Evolutionary conservation across 768 basidiomycete genomes (phyloP).

Genomic region (Collybia nuda): DNA sequence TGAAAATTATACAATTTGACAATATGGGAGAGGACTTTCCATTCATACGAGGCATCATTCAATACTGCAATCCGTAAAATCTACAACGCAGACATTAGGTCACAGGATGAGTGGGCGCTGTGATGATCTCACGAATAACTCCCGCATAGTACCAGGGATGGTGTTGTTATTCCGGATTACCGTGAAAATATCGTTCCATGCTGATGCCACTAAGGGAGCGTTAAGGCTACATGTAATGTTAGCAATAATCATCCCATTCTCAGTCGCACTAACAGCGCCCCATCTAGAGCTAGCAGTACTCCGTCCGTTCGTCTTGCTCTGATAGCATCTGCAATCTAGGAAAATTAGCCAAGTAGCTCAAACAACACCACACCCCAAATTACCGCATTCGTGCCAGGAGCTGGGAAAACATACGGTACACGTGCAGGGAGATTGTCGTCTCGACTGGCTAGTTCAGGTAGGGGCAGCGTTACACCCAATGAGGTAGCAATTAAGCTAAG

Average conservation of each 20-base stretch:
- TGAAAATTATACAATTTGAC: not conserved
- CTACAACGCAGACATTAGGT: conserved; percentile 7
- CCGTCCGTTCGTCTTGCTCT: conserved; percentile 31
- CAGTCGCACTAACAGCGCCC: conserved; percentile 28
- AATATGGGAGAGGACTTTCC: conserved; percentile 11
- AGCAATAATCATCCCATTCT: not conserved
- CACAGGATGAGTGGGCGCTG: not conserved
- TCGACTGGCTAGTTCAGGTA: conserved; percentile 15
- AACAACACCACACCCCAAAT: not conserved
- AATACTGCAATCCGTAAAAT: conserved; percentile 27
- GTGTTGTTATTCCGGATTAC: conserved; percentile 28
- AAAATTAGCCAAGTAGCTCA: not conserved
- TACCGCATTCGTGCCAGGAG: conserved; percentile 30
- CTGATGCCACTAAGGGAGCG: conserved; percentile 25
- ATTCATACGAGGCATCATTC: conserved; percentile 27
- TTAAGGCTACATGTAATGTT: conserved; percentile 19
- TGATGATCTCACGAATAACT: conserved; percentile 27
- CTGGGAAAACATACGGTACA: conserved; percentile 41
- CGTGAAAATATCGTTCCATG: conserved; percentile 32
- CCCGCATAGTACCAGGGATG: conserved; percentile 31
- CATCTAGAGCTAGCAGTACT: conserved; percentile 36
- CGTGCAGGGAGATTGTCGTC: conserved; percentile 40
- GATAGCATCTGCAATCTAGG: conserved; percentile 36
- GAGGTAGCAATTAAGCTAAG: conserved; percentile 2
- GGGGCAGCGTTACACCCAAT: conserved; percentile 4